Evolutionary conservation across 2,329 filamentous ascomycete species (phyloP), one percentile per base, ranked within the genome.

Genomic region (Fusarium cyanostomum): DNA sequence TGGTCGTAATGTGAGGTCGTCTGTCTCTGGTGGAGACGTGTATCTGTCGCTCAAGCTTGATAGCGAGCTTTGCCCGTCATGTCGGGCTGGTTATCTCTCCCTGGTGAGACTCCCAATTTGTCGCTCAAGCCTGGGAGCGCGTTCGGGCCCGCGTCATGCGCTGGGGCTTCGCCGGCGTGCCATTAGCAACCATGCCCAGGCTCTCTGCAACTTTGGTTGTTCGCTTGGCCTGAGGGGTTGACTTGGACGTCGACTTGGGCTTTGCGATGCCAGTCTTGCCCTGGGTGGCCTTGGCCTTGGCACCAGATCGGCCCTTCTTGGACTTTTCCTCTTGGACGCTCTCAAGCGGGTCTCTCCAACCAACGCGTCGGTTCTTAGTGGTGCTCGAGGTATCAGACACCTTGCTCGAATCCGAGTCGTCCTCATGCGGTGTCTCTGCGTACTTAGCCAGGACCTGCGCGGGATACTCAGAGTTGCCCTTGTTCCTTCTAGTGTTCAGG

Each of bases 401-500:
- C 28, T 52, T 43, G 15, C 35, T 37, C 8, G 28, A 43, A 15
- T 70, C 68, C n/a, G 61, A 62, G 10, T 60, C 60, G 7, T 71
- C 72, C 24, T 49, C 57, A 38, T 56, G 56, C 44, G 52, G 41
- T 39, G 71, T 59, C 53, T 69, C 71, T 42, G 66, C 65, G 51
- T 68, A 58, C 62, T 66, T 74, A 61, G 72, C 75, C 42, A 78
- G 64, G 44, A 76, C 64, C 39, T 76, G 69, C 26, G 73, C 69
- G 13, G 76, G 74, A 48, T 74, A 73, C 67, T 75, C 73, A 13
- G 76, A 71, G 37, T 72, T 69, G 18, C 74, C 75, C 70, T 65
- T 75, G 64, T 78, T 78, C 59, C 61, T 72, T 52, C 63, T 68
- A 46, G 76, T 78, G 59, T 78, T 78, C 46, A 59, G 52, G 18